Evolutionary conservation across 805 yeast genomes (phyloP), one percentile per base, ranked within the genome.

Genomic region (Torulaspora maleeae): DNA sequence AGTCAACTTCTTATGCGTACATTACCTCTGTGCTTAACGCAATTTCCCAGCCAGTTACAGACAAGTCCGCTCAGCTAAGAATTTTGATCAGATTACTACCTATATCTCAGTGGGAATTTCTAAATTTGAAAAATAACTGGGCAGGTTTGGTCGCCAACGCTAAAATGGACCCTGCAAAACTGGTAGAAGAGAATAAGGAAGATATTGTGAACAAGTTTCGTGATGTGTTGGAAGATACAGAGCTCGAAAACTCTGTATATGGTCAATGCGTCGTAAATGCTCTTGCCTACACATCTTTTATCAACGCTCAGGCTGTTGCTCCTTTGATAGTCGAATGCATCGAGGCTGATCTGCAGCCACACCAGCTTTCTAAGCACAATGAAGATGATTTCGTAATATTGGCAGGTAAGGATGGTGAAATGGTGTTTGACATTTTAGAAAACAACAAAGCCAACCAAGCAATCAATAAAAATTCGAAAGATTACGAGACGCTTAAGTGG

Each of bases 401-500:
- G 83, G 72, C 68, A 8, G 83, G 83, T 8, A 61, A 71, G 0
- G 95, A 82, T 36, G 95, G 89, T 2, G 81, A 76, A 37, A 61
- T 83, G 43, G 93, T 84, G 2, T 66, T 80, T 15, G 80, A 86
- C 57, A 79, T 86, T 4, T 63, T 86, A 39, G 76, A 74, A 29
- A 59, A 59, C 22, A 68, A 67, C 44, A 75, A 71, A 58, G 66
- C 69, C 11, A 68, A 70, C 27, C 66, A 66, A 27, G 70, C 67
- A 4, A 78, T 79, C 11, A 78, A 79, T 59, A 86, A 85, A 61
- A 86, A 86, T 60, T 70, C 86, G 1, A 89, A 82, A 59, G 96
- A 89, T 57, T 87, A 87, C 56, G 95, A 84, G 56, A 84, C 90
- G 2, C 69, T 77, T 48, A 80, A 86, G 62, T 91, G 98, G 98